Evolutionary conservation across 495 filamentous ascomycete species (phyloP), one percentile per base, ranked within the genome.

Genomic region (Letharia lupina): DNA sequence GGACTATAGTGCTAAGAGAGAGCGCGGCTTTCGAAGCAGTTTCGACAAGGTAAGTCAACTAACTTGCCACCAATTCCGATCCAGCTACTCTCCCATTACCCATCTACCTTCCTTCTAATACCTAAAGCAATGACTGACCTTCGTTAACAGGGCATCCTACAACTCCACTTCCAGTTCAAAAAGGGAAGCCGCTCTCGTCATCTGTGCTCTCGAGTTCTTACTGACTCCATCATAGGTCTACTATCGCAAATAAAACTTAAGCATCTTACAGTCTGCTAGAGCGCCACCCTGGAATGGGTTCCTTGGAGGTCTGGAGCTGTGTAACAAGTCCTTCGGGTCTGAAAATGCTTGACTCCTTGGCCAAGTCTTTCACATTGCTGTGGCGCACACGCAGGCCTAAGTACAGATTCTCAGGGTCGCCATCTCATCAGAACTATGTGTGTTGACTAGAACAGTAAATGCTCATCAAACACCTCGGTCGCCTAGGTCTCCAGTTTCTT

Each of bases 111-210:
- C 18, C 23, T 37, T 41, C 28, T n/a, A 39, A 20, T 40, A 31
- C 9, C 11, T 41, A 7, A 9, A n/a, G 18, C 35, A 44, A 48
- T 62, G 6, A 62, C 18, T 13, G 39, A 47, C 20, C 20, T 52
- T 23, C 65, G 16, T 37, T 11, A 4, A 57, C 65, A 95, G 90
- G 95, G 94, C 44, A 96, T 99, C 72, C 82, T 99, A 41, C 93
- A 97, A 79, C 81, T 99, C 44, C 94, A 98, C 76, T 98, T 99
- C 76, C 91, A 97, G 75, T 96, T 98, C 81, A 98, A 98, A 76
- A 93, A 87, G 75, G 85, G 87, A 72, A 59, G 73, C 23, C 44
- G 50, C 45, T 57, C 62, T 31, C 39, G 31, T 37, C 28, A n/a
- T n/a, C 59, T 57, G 5, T 57, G 10, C 33, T 60, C 3, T 8